Evolutionary conservation across 169 alveolate genomes (phyloP), one percentile per base, ranked within the genome.

Genomic region (Miamiensis avidus): DNA sequence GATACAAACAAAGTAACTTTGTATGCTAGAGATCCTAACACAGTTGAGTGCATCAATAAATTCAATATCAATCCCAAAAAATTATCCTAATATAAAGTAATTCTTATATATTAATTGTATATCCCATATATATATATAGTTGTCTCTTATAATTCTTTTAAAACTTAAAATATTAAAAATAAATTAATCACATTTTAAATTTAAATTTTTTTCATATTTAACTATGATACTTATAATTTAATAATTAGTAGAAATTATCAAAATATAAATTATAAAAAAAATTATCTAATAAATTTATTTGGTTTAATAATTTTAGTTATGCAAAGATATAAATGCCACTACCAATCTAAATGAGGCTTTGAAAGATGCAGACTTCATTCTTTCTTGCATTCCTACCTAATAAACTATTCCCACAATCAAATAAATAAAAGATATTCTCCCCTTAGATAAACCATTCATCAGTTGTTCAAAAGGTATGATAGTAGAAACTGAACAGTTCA

Each of bases 381-480:
- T 85, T 31, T 78, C 85, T 78, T 85, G 89, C 33, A 85, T 85
- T 34, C 89, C 89, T 29, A 74, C 82, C 31, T 65, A 85, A 75
- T 34, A 78, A 75, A 73, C 76, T 28, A 73, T 65, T 34, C 74
- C 76, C 28, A 75, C 79, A 30, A 49, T 85, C 31, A 32, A 76
- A 75, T 81, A 81, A 49, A 78, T 78, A 28, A 85, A 79, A 49
- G 34, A 78, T 28, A 69, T 33, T 25, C 27, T 85, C 27, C 75
- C 78, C n/a, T 32, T 31, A 20, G 76, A 85, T 27, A 75, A 65
- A 31, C 89, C 89, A 26, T 85, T 85, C 31, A 86, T 85, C 1
- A 77, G 82, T 29, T 85, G 89, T 75, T 85, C 89, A 0, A 85
- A 85, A 31, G 89, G 89, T 27, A 85, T 85, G 31, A 81, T 85